phyloP scores from a whole-genome alignment of 768 basidiomycete genomes.

The Gymnopilus dilepis region DNA sequence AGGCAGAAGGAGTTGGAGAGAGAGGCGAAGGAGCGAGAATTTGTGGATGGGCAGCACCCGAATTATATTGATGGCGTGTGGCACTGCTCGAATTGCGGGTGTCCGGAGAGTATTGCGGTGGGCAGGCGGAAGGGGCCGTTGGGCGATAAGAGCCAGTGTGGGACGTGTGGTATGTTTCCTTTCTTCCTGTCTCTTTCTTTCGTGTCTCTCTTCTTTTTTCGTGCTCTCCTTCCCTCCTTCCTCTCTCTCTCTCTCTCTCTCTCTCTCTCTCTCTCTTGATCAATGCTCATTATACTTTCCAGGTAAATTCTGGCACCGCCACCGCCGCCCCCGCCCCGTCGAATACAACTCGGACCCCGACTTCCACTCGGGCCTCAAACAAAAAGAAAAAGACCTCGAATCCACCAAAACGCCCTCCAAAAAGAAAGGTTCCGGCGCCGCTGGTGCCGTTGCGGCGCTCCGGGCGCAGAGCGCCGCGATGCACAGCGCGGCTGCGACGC shows the following conservation, averaged over 20 bases:
- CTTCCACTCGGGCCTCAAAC: slow-evolving; percentile 61
- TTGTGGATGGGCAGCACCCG: slow-evolving; percentile 80
- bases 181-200: slow-evolving; percentile 8
- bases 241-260: neutral
- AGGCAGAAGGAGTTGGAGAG: slow-evolving; percentile 75
- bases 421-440: slow-evolving; percentile 65
- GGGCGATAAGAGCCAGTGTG: slow-evolving; percentile 90
- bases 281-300: slow-evolving; percentile 6
- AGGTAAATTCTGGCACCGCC: slow-evolving; percentile 93
- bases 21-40: slow-evolving; percentile 85
- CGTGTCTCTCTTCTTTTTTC: slow-evolving; percentile 7
- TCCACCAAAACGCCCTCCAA: slow-evolving; percentile 50
- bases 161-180: slow-evolving; percentile 80
- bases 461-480: slow-evolving; percentile 51
- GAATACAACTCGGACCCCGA: slow-evolving; percentile 80
- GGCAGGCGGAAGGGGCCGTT: slow-evolving; percentile 89
- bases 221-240: slow-evolving; percentile 8
- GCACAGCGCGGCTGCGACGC: slow-evolving; percentile 41
- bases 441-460: slow-evolving; percentile 51
- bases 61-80: slow-evolving; percentile 86
- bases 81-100: slow-evolving; percentile 96
- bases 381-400: slow-evolving; percentile 62
- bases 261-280: neutral
- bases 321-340: slow-evolving; percentile 80
- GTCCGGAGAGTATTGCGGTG: slow-evolving; percentile 84